Conservation (phyloP, 1,284 basidiomycete genomes). For the Rhodotorula sp. region DNA sequence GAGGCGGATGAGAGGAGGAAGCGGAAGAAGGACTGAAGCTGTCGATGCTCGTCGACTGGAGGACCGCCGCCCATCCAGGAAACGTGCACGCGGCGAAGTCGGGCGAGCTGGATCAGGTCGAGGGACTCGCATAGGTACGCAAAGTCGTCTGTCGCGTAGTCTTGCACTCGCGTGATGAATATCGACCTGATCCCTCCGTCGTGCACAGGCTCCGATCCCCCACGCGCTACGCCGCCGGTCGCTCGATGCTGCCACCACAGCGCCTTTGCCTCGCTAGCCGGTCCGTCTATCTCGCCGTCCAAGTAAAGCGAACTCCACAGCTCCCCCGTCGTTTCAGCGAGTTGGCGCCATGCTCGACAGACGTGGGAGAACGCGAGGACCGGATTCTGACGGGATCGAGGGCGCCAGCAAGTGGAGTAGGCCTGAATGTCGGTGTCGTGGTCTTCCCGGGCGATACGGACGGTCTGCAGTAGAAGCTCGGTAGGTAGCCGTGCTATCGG, state of each 20-base stretch:
- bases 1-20: slow-evolving; percentile 7
- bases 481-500: slow-evolving; percentile 6
- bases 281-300: slow-evolving; percentile 10
- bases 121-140: slow-evolving; percentile 12
- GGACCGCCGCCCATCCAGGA: slow-evolving; percentile 12
- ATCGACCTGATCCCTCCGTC: neutral
- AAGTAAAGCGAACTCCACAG: slow-evolving; percentile 11
- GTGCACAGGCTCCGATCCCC: no score
- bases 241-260: slow-evolving; percentile 6
- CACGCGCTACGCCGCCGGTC: no score
- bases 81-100: neutral
- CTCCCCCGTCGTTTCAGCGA: neutral
- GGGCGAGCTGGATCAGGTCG: slow-evolving; percentile 3
- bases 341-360: neutral
- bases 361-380: slow-evolving; percentile 5
- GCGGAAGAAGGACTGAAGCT: slow-evolving; percentile 7
- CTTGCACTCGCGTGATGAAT: slow-evolving; percentile 5
- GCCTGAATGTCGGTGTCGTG: neutral
- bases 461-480: slow-evolving; percentile 20
- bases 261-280: slow-evolving; percentile 4
- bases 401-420: neutral
- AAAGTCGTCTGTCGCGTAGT: slow-evolving; percentile 5
- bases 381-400: slow-evolving; percentile 6
- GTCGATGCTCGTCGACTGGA: slow-evolving; percentile 1
- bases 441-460: neutral